Percentiles rank a stretch among this genome's conserved stretches.
These are phyloP conservation scores for Volvariella volvacea DNA, from an alignment of 1,284 basidiomycete species.

Conservation along the genomic window DNA sequence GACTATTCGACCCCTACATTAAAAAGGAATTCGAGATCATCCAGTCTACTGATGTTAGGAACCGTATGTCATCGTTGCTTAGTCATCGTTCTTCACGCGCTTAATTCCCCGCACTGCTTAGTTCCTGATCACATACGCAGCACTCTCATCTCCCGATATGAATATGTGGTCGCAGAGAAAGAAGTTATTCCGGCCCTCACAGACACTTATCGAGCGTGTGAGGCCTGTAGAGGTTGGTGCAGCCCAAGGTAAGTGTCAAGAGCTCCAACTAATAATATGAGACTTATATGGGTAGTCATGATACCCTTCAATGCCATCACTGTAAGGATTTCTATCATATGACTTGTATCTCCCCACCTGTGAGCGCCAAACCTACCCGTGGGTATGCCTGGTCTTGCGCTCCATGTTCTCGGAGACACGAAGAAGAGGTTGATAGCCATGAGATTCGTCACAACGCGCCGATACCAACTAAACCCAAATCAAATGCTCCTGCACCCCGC, in stretches of 20 bases:
- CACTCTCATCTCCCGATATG: slow-evolving; percentile 77
- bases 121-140: slow-evolving; percentile 79
- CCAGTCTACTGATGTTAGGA: slow-evolving; percentile 79
- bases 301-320: slow-evolving; percentile 89
- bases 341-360: slow-evolving; percentile 87
- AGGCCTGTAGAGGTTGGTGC: slow-evolving; percentile 85
- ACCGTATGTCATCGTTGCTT: slow-evolving; percentile 55
- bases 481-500: slow-evolving; percentile 60
- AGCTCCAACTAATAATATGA: slow-evolving; percentile 1
- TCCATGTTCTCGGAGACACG: slow-evolving; percentile 83
- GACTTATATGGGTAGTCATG: slow-evolving; percentile 44
- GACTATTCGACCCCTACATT: slow-evolving; percentile 95
- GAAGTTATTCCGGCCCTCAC: slow-evolving; percentile 89
- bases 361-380: slow-evolving; percentile 92
- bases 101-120: slow-evolving; percentile 29
- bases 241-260: slow-evolving; percentile 53
- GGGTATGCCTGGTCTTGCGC: slow-evolving; percentile 99
- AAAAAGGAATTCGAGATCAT: slow-evolving; percentile 98
- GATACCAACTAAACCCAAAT: slow-evolving; percentile 46
- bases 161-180: slow-evolving; percentile 92
- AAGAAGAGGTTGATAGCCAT: slow-evolving; percentile 79
- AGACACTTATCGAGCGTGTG: slow-evolving; percentile 80
- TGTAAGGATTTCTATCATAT: slow-evolving; percentile 97
- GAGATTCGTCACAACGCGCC: slow-evolving; percentile 53
- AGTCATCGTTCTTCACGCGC: slow-evolving; percentile 15